Conservation (phyloP, 352 stramenopile genomes). For the Phytophthora multivora region DNA sequence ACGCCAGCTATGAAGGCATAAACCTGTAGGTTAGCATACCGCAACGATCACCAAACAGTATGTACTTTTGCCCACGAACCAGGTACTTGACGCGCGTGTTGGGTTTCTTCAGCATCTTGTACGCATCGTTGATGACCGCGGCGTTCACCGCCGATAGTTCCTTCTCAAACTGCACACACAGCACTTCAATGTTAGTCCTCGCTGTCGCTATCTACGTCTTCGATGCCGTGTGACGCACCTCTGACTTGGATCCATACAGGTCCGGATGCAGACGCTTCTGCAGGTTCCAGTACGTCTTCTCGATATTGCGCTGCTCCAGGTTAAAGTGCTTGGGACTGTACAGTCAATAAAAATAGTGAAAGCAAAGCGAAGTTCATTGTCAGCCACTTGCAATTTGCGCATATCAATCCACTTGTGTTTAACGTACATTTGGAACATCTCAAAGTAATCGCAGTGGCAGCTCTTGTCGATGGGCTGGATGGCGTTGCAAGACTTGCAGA, state of each 20-base stretch:
- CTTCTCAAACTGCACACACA: slow-evolving; percentile 68
- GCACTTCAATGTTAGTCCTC: not conserved
- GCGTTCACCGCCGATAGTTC: slow-evolving; percentile 80
- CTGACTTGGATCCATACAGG: slow-evolving; percentile 85
- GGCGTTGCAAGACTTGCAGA: slow-evolving; percentile 76
- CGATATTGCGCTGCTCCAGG: slow-evolving; percentile 78
- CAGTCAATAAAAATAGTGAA: not conserved
- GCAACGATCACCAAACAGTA: not conserved
- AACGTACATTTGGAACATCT: slow-evolving; percentile 82
- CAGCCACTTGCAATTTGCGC: slow-evolving; percentile 2
- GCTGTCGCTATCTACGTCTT: not conserved
- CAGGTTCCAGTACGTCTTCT: slow-evolving; percentile 88
- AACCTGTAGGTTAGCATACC: slow-evolving; percentile 2
- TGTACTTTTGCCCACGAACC: slow-evolving; percentile 37
- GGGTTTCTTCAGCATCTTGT: slow-evolving; percentile 89
- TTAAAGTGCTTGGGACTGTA: slow-evolving; percentile 81
- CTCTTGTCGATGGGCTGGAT: slow-evolving; percentile 79
- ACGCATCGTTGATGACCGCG: slow-evolving; percentile 83
- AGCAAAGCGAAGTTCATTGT: not conserved
- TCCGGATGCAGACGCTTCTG: slow-evolving; percentile 88
- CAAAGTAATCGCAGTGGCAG: slow-evolving; percentile 85
- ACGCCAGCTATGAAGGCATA: slow-evolving; percentile 48
- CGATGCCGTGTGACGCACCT: slow-evolving; percentile 41
- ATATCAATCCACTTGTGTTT: slow-evolving; percentile 2
- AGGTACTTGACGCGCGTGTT: slow-evolving; percentile 87